Evolutionary conservation across 1,284 basidiomycete genomes (phyloP).

Genomic region (Clitocybe nebularis): DNA sequence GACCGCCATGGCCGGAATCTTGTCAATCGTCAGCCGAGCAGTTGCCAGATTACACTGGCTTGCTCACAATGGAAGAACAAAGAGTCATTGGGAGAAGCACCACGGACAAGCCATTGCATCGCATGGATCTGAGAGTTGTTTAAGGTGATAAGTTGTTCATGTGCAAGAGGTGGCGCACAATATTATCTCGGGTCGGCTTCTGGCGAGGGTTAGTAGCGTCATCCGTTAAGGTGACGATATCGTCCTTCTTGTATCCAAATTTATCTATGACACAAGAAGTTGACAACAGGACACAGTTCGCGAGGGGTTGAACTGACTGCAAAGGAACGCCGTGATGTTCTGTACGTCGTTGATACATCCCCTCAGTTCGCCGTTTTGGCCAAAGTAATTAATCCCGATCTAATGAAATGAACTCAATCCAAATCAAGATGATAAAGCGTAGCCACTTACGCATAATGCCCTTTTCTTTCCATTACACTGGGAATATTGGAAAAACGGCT

Average conservation of each 20-base stretch:
- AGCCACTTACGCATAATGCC: constrained; percentile 63
- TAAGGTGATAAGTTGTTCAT: background rate
- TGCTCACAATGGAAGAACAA: constrained; percentile 91
- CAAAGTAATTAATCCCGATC: constrained; percentile 84
- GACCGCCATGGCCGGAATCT: constrained; percentile 83
- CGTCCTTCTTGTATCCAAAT: constrained; percentile 71
- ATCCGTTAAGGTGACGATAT: constrained; percentile 89
- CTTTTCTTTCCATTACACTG: constrained; percentile 80
- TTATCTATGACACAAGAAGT: constrained; percentile 34
- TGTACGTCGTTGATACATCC: constrained; percentile 89
- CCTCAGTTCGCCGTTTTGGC: constrained; percentile 55
- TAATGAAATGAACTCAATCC: constrained; percentile 22
- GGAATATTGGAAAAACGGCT: constrained; percentile 79
- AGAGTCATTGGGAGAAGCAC: constrained; percentile 78
- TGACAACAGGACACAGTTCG: background rate
- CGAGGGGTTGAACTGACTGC: constrained; percentile 39
- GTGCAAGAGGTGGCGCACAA: constrained; percentile 42
- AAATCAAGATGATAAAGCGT: background rate
- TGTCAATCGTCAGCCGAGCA: constrained; percentile 3
- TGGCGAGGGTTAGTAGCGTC: constrained; percentile 60
- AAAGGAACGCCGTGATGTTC: constrained; percentile 74
- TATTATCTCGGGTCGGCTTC: constrained; percentile 78
- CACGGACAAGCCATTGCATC: constrained; percentile 88
- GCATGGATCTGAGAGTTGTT: constrained; percentile 51
- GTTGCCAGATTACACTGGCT: constrained; percentile 5